Conservation (phyloP, 345 rosid genomes). For the Theobroma cacao region DNA sequence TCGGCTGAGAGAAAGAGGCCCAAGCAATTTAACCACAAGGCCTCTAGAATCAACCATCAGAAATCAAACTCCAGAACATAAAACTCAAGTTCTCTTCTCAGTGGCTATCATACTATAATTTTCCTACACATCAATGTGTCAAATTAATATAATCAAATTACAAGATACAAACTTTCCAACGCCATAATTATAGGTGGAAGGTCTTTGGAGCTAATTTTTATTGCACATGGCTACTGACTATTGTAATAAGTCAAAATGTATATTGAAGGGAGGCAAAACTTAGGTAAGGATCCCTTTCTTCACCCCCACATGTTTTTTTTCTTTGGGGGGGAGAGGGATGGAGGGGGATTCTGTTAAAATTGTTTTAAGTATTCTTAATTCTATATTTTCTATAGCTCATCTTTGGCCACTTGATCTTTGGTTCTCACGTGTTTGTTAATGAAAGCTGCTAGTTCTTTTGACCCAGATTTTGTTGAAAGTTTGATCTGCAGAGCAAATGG, state of each 20-base stretch:
- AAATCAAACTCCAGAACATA: not conserved
- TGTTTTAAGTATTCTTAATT: not conserved
- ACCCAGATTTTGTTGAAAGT: conserved; percentile 51
- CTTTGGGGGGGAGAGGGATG: not conserved
- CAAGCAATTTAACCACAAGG: not conserved
- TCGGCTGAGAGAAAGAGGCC: too few relatives aligned
- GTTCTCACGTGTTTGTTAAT: conserved; percentile 46
- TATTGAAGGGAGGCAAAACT: not conserved
- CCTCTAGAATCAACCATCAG: not conserved
- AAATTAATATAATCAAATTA: not conserved
- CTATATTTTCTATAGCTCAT: conserved; percentile 50
- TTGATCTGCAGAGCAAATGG: conserved; percentile 42
- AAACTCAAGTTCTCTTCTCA: not conserved
- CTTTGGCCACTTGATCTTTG: conserved; percentile 42
- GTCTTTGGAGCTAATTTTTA: not conserved
- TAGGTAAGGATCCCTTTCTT: conserved; percentile 21
- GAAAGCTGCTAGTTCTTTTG: conserved; percentile 51
- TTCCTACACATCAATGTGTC: not conserved
- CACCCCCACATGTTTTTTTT: not conserved
- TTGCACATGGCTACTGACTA: not conserved
- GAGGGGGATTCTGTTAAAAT: not conserved
- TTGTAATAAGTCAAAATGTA: not conserved
- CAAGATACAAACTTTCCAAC: not conserved
- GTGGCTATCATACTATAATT: not conserved
- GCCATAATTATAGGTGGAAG: not conserved